phyloP scores from a whole-genome alignment of 2,329 filamentous ascomycete species.

The Celoporthe dispersa region DNA sequence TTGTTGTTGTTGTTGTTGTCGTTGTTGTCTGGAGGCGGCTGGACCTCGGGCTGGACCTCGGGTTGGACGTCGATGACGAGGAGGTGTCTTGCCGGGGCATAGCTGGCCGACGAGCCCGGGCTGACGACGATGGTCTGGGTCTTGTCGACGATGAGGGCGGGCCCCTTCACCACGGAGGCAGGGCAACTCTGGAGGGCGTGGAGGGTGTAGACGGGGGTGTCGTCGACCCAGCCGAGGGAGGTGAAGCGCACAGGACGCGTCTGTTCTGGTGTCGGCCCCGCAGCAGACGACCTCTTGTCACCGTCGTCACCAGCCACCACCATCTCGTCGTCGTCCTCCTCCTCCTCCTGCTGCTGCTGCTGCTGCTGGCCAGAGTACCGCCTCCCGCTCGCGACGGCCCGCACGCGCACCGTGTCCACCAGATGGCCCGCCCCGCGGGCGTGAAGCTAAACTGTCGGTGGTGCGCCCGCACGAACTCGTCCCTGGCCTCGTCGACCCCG shows the following conservation, averaged over 20 bases:
- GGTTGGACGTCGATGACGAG: conserved; percentile 42
- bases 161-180: conserved; percentile 2
- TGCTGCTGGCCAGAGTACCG: background rate
- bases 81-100: conserved; percentile 38
- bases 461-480: conserved; percentile 21
- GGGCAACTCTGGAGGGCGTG: conserved; percentile 6
- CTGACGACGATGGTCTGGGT: conserved; percentile 51
- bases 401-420: conserved; percentile 22
- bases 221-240: conserved; percentile 28
- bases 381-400: conserved; percentile 15
- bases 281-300: no score
- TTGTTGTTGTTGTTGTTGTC: no score
- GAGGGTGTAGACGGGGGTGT: conserved; percentile 31
- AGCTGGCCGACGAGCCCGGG: conserved; percentile 41
- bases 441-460: conserved; percentile 23
- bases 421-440: conserved; percentile 13
- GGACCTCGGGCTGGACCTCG: background rate
- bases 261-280: background rate
- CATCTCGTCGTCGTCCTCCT: background rate
- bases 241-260: conserved; percentile 30
- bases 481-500: background rate
- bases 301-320: background rate
- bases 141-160: conserved; percentile 36
- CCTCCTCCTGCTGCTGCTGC: background rate
- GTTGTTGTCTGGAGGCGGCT: no score